A percentile compares a stretch with the other conserved stretches of the same genome.
These are phyloP conservation scores for Backusella circina DNA, from an alignment of 192 early-diverging fungal species.

Conservation along the genomic window DNA sequence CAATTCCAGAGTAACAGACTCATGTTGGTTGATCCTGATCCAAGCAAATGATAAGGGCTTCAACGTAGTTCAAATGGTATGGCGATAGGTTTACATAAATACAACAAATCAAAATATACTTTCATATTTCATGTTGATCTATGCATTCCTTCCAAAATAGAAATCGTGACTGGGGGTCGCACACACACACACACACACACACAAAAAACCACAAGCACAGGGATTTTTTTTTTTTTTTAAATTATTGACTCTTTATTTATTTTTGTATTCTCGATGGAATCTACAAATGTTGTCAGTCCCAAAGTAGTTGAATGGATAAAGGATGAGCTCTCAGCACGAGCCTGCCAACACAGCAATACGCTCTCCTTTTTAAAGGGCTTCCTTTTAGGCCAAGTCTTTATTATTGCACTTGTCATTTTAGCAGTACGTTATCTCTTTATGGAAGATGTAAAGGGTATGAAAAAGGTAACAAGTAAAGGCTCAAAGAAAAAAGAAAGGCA, in stretches of 20 bases:
- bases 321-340: neutral
- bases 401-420: constrained; percentile 45
- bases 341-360: neutral
- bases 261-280: neutral
- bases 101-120: no score
- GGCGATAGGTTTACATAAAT: no score
- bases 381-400: constrained; percentile 44
- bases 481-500: neutral
- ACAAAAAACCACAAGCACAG: no score
- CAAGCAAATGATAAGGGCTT: no score
- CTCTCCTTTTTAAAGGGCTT: constrained; percentile 50
- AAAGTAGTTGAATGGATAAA: neutral
- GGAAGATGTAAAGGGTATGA: constrained; percentile 41
- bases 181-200: no score
- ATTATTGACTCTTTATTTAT: neutral
- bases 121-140: no score
- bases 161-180: no score
- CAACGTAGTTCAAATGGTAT: no score
- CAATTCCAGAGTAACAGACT: no score
- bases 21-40: no score
- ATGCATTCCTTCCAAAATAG: no score
- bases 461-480: constrained; percentile 21
- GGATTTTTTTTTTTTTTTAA: no score
- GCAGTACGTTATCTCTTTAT: constrained; percentile 49
- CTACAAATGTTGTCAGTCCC: neutral